These are phyloP conservation scores for Artomyces pyxidatus DNA, from an alignment of 768 basidiomycete genomes.

Conservation along the genomic window DNA sequence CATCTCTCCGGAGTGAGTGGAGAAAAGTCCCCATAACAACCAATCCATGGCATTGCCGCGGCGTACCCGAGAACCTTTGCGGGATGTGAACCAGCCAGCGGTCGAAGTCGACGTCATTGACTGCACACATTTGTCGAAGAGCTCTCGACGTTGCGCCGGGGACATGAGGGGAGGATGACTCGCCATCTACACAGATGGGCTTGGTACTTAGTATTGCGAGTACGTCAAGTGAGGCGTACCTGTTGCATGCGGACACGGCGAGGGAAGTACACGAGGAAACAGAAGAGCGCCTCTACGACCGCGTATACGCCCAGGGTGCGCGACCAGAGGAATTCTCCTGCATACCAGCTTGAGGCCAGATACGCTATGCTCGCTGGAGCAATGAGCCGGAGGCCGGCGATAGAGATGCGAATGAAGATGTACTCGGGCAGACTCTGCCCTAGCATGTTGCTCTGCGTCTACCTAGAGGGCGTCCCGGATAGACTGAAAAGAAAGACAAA, in stretches of 20 bases:
- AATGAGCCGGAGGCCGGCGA: slow-evolving; percentile 38
- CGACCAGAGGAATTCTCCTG: slow-evolving; percentile 20
- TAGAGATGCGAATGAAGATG: slow-evolving; percentile 40
- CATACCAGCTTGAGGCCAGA: slow-evolving; percentile 24
- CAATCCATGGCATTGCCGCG: slow-evolving; percentile 48
- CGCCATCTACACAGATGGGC: slow-evolving; percentile 18
- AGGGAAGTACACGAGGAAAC: slow-evolving; percentile 40
- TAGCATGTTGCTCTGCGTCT: slow-evolving; percentile 26
- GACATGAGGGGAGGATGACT: slow-evolving; percentile 29
- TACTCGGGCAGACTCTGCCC: slow-evolving; percentile 36
- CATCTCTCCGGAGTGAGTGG: slow-evolving; percentile 25
- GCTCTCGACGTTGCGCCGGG: slow-evolving; percentile 33
- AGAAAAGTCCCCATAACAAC: slow-evolving; percentile 61
- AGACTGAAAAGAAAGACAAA: too few relatives aligned
- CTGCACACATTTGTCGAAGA: slow-evolving; percentile 40
- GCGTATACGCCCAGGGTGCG: slow-evolving; percentile 29
- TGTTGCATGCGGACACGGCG: slow-evolving; percentile 38
- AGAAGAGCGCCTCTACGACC: slow-evolving; percentile 40
- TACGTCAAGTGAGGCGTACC: slow-evolving; percentile 25
- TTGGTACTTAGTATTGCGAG: slow-evolving; percentile 24
- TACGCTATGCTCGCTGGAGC: slow-evolving; percentile 39
- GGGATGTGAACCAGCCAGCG: slow-evolving; percentile 46
- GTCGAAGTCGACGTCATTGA: slow-evolving; percentile 22
- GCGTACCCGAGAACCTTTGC: slow-evolving; percentile 22
- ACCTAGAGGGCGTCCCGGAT: too few relatives aligned